Conservation (phyloP, 106 monocot species). For the Platanthera guangdongensis region DNA sequence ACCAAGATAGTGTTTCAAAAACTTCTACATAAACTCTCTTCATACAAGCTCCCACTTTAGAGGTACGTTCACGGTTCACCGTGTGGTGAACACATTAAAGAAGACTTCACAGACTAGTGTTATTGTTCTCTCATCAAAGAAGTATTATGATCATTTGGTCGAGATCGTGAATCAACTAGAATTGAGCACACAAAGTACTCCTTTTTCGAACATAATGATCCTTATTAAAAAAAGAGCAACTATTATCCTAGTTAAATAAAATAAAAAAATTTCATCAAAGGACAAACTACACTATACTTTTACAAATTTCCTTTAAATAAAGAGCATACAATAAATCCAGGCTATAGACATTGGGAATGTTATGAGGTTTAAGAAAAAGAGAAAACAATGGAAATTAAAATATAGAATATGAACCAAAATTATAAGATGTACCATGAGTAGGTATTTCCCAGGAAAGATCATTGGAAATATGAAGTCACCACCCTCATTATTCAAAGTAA, state of each 20-base stretch:
- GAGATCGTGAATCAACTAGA: too few relatives aligned
- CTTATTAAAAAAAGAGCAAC: not conserved
- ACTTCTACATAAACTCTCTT: too few relatives aligned
- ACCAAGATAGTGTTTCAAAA: too few relatives aligned
- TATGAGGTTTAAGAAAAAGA: not conserved
- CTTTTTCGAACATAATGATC: not conserved
- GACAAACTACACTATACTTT: not conserved
- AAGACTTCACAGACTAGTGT: too few relatives aligned
- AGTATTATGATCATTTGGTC: too few relatives aligned
- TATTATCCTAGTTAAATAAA: not conserved
- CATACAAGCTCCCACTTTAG: too few relatives aligned
- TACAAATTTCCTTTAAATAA: not conserved
- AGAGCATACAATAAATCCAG: not conserved
- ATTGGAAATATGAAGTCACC: slow-evolving; percentile 59
- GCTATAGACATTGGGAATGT: not conserved
- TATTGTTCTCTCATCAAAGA: too few relatives aligned
- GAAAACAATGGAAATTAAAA: not conserved
- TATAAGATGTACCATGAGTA: slow-evolving; percentile 42
- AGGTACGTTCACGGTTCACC: too few relatives aligned
- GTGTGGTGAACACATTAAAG: too few relatives aligned
- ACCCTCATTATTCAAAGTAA: slow-evolving; percentile 43
- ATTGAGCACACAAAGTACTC: too few relatives aligned
- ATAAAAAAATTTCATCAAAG: not conserved
- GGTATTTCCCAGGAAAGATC: slow-evolving; percentile 91
- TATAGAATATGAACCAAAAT: not conserved